Evolutionary conservation across 768 basidiomycete species (phyloP).

Genomic region (Xerocomellus dryophilus): DNA sequence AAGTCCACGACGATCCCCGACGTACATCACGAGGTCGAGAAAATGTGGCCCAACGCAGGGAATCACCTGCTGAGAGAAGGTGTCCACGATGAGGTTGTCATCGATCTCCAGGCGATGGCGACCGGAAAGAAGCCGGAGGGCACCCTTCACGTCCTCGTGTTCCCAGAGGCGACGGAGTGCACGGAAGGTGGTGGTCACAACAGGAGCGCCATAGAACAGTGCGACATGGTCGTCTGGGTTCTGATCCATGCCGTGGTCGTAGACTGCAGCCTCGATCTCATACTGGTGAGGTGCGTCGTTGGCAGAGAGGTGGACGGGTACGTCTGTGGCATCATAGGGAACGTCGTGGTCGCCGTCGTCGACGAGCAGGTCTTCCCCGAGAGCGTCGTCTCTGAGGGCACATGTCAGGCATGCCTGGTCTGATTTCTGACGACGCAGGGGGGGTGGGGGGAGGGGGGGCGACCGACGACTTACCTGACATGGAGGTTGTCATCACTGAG

Average conservation of each 20-base stretch:
- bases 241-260: background rate
- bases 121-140: background rate
- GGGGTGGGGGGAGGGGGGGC: too few species aligned
- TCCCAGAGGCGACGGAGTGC: background rate
- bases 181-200: background rate
- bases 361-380: background rate
- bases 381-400: too few species aligned
- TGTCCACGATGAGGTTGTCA: background rate
- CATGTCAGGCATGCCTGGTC: too few species aligned
- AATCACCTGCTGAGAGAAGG: accelerated
- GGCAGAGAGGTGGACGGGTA: background rate
- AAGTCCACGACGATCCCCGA: background rate
- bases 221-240: background rate
- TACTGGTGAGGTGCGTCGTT: background rate
- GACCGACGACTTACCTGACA: too few species aligned
- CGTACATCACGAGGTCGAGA: slow-evolving; percentile 1
- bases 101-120: background rate
- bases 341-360: background rate
- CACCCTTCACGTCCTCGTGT: background rate
- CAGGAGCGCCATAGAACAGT: background rate
- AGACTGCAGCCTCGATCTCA: background rate
- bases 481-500: too few species aligned
- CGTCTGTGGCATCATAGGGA: background rate
- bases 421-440: too few species aligned
- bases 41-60: background rate